Evolutionary conservation across 176 grass and related monocot genomes (phyloP).

Genomic region (Miscanthus lutarioriparius): DNA sequence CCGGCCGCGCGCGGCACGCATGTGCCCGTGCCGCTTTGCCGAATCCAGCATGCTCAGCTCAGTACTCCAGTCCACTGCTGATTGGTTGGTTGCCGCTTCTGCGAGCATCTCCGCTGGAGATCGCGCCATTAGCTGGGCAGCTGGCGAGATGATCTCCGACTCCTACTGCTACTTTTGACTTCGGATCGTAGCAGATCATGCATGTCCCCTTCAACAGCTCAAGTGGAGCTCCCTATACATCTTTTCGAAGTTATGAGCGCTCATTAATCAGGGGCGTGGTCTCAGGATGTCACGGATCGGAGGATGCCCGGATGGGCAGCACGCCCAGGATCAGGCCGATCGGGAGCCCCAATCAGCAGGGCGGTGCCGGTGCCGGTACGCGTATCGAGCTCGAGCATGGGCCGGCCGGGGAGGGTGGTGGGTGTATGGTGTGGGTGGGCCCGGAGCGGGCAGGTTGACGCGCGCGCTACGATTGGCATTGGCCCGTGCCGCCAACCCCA

Average conservation of each 20-base stretch:
- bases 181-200: neutral
- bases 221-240: neutral
- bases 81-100: neutral
- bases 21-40: neutral
- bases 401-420: neutral
- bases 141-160: neutral
- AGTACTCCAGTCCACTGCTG: neutral
- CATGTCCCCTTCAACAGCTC: neutral
- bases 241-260: slow-evolving; percentile 16
- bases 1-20: neutral
- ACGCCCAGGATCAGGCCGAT: neutral
- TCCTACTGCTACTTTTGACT: too few species aligned
- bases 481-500: neutral
- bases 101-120: neutral
- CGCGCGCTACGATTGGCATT: neutral
- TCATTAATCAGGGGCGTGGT: neutral
- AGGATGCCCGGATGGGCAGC: neutral
- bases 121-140: neutral
- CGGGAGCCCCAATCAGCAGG: neutral
- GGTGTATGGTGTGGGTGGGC: neutral
- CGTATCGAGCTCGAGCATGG: neutral
- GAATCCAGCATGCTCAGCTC: neutral
- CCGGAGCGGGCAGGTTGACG: neutral
- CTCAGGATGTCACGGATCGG: neutral
- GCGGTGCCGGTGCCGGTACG: neutral